phyloP scores from a whole-genome alignment of 208 protist species.

The Trypanosoma caninum region DNA sequence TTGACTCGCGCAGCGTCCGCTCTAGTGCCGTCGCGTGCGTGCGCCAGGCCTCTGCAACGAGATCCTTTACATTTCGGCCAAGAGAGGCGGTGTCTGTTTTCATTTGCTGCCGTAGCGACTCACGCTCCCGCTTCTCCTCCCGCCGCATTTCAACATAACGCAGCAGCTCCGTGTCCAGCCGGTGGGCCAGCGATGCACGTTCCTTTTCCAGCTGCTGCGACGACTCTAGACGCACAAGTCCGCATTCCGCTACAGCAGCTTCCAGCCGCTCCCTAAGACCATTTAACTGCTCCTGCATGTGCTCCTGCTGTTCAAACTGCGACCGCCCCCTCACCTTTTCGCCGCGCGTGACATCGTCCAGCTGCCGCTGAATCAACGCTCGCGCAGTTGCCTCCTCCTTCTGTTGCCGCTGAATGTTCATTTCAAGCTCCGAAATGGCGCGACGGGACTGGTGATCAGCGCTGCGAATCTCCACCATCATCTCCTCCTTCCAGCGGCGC shows the following conservation, averaged over 20 bases:
- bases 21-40: conserved; percentile 36
- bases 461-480: conserved; percentile 64
- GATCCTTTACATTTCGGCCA: conserved; percentile 26
- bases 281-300: conserved; percentile 63
- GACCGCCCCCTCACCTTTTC: conserved; percentile 34
- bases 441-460: conserved; percentile 43
- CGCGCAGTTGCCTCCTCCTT: conserved; percentile 32
- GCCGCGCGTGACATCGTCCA: conserved; percentile 47
- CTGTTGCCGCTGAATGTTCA: conserved; percentile 27
- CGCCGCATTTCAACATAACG: conserved; percentile 65
- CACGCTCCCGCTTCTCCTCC: conserved; percentile 55
- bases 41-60: conserved; percentile 58
- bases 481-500: conserved; percentile 69
- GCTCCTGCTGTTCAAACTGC: conserved; percentile 45
- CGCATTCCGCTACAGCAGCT: conserved; percentile 39
- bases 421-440: conserved; percentile 47
- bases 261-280: conserved; percentile 47
- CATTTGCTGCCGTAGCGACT: conserved; percentile 33
- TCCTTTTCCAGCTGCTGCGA: conserved; percentile 62
- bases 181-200: conserved; percentile 38
- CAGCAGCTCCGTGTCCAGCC: conserved; percentile 67
- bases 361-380: conserved; percentile 39
- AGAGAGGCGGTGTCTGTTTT: conserved; percentile 29
- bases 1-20: conserved; percentile 36
- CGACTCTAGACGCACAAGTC: conserved; percentile 47